These are phyloP conservation scores for Pseudogymnoascus sp. DNA, from an alignment of 2,329 filamentous ascomycete species.

Conservation along the genomic window DNA sequence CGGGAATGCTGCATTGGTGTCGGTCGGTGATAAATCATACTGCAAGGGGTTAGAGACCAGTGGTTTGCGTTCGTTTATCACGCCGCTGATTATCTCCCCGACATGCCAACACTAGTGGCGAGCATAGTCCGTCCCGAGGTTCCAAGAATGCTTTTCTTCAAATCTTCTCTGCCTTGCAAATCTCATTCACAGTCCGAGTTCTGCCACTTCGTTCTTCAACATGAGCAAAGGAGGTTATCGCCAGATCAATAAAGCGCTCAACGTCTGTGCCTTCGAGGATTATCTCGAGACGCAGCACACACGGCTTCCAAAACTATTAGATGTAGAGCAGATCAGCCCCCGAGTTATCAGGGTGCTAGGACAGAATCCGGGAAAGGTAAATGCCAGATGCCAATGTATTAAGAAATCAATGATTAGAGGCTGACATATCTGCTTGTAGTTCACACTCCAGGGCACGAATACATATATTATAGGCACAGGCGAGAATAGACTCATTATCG, in stretches of 20 bases:
- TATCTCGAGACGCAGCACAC: slow-evolving; percentile 35
- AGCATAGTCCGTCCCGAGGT: too few relatives aligned
- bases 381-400: slow-evolving; percentile 9
- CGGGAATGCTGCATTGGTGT: too few relatives aligned
- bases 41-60: too few relatives aligned
- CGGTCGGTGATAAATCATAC: too few relatives aligned
- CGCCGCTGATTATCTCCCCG: too few relatives aligned
- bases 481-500: slow-evolving; percentile 63
- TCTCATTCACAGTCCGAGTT: neutral
- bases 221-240: slow-evolving; percentile 30
- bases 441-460: slow-evolving; percentile 60
- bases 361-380: slow-evolving; percentile 74
- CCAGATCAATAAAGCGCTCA: slow-evolving; percentile 40
- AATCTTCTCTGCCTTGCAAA: too few relatives aligned
- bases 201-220: neutral
- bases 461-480: slow-evolving; percentile 83
- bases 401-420: neutral
- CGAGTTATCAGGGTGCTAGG: slow-evolving; percentile 73
- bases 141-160: too few relatives aligned
- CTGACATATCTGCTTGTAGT: slow-evolving; percentile 1
- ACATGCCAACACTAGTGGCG: too few relatives aligned
- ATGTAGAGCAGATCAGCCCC: slow-evolving; percentile 67
- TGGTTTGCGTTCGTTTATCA: too few relatives aligned
- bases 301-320: slow-evolving; percentile 42
- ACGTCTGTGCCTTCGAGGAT: slow-evolving; percentile 40